These are phyloP conservation scores for Lentinula novae-zelandiae DNA, from an alignment of 1,284 basidiomycete genomes.

Conservation along the genomic window DNA sequence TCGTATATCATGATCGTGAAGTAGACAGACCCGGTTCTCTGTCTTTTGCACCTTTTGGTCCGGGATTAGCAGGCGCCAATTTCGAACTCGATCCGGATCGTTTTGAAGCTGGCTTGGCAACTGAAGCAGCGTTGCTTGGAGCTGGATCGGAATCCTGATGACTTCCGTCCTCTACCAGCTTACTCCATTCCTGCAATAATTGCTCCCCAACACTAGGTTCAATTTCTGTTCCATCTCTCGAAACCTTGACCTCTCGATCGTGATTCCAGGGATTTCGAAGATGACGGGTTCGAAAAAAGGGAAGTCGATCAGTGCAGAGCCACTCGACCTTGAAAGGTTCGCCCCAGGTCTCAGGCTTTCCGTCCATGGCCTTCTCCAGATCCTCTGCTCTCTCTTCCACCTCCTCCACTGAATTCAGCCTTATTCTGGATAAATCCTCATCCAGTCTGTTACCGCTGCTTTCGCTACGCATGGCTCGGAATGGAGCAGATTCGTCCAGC, in stretches of 20 bases:
- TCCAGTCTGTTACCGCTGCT: conserved; percentile 6
- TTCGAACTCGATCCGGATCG: conserved; percentile 21
- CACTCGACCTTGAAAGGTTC: conserved; percentile 84
- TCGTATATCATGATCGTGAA: conserved; percentile 22
- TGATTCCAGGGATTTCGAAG: conserved; percentile 93
- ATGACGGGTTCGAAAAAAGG: conserved; percentile 76
- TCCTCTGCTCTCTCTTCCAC: conserved; percentile 1
- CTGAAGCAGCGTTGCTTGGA: background rate
- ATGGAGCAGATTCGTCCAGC: conserved; percentile 40
- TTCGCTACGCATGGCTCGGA: conserved; percentile 32
- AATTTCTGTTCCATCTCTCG: conserved; percentile 88
- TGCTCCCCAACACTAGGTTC: conserved; percentile 77
- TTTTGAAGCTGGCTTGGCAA: conserved; percentile 11
- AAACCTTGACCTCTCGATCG: conserved; percentile 87
- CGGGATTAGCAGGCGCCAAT: conserved; percentile 13
- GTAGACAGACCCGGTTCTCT: background rate
- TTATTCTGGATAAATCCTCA: conserved; percentile 6
- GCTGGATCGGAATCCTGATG: background rate
- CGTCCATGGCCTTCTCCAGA: background rate
- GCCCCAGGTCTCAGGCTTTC: conserved; percentile 45
- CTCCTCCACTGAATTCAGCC: conserved; percentile 14
- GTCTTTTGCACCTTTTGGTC: conserved; percentile 4
- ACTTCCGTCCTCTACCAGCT: conserved; percentile 22
- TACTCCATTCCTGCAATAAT: conserved; percentile 77
- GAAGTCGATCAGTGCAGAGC: conserved; percentile 72